phyloP scores from a whole-genome alignment of 2,329 filamentous ascomycete genomes.

The Tolypocladium pustulatum region DNA sequence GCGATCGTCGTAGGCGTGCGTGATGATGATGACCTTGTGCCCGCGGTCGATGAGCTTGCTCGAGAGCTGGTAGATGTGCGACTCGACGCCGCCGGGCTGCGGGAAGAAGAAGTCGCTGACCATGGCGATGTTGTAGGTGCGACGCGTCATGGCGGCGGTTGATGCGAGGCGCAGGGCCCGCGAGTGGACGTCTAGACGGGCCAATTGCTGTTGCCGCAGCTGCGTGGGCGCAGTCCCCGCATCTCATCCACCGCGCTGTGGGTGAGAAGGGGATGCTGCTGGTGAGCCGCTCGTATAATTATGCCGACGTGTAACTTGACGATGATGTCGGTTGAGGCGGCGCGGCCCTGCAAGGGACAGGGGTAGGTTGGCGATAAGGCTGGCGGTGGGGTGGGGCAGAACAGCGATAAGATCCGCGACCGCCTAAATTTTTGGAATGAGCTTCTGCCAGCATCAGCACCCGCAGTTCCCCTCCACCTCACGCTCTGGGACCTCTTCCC shows the following conservation, averaged over 20 bases:
- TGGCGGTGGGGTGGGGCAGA: conserved; percentile 27
- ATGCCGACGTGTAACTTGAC: neutral
- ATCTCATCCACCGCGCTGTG: neutral
- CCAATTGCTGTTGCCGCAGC: neutral
- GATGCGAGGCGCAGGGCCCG: conserved; percentile 3
- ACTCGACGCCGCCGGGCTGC: conserved; percentile 91
- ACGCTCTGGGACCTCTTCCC: conserved; percentile 1
- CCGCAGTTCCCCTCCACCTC: neutral
- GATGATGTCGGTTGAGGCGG: neutral
- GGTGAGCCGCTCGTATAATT: neutral
- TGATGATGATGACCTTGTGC: conserved; percentile 97
- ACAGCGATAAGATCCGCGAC: conserved; percentile 20
- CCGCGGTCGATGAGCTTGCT: conserved; percentile 94
- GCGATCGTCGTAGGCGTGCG: conserved; percentile 83
- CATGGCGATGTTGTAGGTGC: conserved; percentile 69
- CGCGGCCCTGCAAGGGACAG: neutral
- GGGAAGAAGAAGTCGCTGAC: conserved; percentile 99
- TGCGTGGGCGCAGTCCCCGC: neutral
- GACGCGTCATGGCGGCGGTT: conserved; percentile 35
- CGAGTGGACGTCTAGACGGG: neutral
- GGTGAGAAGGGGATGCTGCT: neutral
- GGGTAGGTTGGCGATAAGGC: conserved; percentile 13
- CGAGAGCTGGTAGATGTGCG: conserved; percentile 95
- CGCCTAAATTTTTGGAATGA: conserved; percentile 23
- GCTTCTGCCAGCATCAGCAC: neutral